Percentiles rank a stretch among this genome's conserved stretches.
Conservation (phyloP, 2,329 filamentous ascomycete genomes). For the Penicillium sp. region DNA sequence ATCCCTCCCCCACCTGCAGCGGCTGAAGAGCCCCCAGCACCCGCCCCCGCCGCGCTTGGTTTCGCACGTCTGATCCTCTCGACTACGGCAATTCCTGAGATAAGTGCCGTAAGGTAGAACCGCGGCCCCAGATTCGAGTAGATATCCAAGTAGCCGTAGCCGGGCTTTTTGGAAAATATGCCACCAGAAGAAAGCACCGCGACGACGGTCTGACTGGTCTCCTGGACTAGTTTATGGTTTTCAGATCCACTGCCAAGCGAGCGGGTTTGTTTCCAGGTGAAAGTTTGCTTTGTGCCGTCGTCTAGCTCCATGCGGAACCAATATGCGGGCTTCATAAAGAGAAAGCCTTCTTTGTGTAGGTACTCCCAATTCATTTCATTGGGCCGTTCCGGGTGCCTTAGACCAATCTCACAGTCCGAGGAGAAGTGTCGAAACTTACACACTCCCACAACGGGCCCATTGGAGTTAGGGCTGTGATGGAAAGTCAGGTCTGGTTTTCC, state of each 20-base stretch:
- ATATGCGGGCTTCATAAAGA: conserved; percentile 23
- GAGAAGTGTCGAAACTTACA: conserved; percentile 37
- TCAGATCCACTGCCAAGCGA: conserved; percentile 24
- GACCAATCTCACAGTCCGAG: conserved; percentile 31
- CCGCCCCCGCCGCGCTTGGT: conserved; percentile 11
- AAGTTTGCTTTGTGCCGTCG: conserved; percentile 18
- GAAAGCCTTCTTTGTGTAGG: conserved; percentile 26
- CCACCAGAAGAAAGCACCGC: conserved; percentile 32
- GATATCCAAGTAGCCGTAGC: conserved; percentile 35
- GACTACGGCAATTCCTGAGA: conserved; percentile 26
- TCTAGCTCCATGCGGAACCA: conserved; percentile 28
- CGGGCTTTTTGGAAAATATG: conserved; percentile 29
- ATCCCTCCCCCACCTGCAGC: background rate
- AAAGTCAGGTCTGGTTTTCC: conserved; percentile 36
- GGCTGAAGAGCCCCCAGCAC: background rate
- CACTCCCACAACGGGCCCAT: conserved; percentile 28
- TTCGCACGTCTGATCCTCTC: conserved; percentile 24
- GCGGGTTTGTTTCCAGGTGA: conserved; percentile 36
- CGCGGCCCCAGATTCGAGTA: conserved; percentile 24
- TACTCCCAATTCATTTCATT: conserved; percentile 32
- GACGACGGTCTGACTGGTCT: conserved; percentile 26
- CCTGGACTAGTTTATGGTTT: conserved; percentile 38
- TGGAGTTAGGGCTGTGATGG: conserved; percentile 28
- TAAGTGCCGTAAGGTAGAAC: conserved; percentile 33
- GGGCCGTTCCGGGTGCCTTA: conserved; percentile 29